Evolutionary conservation across 352 stramenopile species (phyloP).

Genomic region (Globisporangium camurandrum): DNA sequence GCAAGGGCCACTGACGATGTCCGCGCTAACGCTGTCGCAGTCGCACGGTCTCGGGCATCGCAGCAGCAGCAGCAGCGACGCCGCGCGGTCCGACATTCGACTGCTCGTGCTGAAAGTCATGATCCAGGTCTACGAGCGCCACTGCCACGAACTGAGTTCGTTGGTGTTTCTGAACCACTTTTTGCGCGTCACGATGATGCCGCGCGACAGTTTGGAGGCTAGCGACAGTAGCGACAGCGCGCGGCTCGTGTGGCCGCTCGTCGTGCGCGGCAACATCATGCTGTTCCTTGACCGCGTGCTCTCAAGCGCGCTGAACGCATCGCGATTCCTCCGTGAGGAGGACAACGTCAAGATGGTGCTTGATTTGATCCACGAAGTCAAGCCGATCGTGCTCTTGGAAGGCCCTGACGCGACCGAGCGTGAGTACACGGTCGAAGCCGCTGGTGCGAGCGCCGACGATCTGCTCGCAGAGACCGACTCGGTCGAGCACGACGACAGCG

Average conservation of each 20-base stretch:
- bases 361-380: slow-evolving; percentile 67
- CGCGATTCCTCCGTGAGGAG: slow-evolving; percentile 64
- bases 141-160: slow-evolving; percentile 70
- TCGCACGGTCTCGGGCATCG: no score
- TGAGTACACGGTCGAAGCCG: slow-evolving; percentile 60
- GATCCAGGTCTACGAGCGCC: slow-evolving; percentile 80
- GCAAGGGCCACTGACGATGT: slow-evolving; percentile 18
- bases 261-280: slow-evolving; percentile 79
- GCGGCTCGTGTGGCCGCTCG: slow-evolving; percentile 40
- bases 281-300: slow-evolving; percentile 77
- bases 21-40: neutral
- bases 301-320: slow-evolving; percentile 73
- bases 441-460: slow-evolving; percentile 35
- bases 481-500: slow-evolving; percentile 50
- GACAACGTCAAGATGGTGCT: slow-evolving; percentile 74
- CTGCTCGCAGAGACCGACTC: slow-evolving; percentile 32
- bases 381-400: slow-evolving; percentile 61
- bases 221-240: slow-evolving; percentile 18
- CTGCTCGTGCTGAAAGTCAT: slow-evolving; percentile 82
- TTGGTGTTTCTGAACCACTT: slow-evolving; percentile 81
- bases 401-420: slow-evolving; percentile 57
- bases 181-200: slow-evolving; percentile 73
- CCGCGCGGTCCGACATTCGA: slow-evolving; percentile 45
- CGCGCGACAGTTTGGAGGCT: no score
- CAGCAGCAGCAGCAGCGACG: slow-evolving; percentile 24